A percentile compares a stretch with the other conserved stretches of the same genome.
phyloP scores from a whole-genome alignment of 1,284 basidiomycete species.

The Grifola frondosa region DNA sequence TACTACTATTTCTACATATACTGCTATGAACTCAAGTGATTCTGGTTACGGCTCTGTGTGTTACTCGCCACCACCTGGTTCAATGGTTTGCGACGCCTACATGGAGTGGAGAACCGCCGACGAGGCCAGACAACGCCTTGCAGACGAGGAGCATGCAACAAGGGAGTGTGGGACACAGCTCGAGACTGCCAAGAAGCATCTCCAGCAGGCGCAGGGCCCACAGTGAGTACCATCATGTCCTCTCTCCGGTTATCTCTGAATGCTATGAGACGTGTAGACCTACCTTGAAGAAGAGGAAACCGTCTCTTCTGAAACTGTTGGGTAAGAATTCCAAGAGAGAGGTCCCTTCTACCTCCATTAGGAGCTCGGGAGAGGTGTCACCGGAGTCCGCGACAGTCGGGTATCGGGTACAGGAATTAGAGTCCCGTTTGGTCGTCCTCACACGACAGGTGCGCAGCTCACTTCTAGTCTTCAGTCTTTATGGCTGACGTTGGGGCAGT shows the following conservation, averaged over 20 bases:
- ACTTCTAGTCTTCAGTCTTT: slow-evolving; percentile 1
- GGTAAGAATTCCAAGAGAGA: slow-evolving; percentile 2
- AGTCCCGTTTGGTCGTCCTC: slow-evolving; percentile 8
- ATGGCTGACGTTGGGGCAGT: slow-evolving; percentile 3
- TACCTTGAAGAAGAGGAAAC: slow-evolving; percentile 9
- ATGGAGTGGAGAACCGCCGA: slow-evolving; percentile 25
- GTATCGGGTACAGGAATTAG: slow-evolving; percentile 10
- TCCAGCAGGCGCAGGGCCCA: slow-evolving; percentile 4
- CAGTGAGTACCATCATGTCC: slow-evolving; percentile 9
- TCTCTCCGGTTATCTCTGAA: neutral
- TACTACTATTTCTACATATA: too few species aligned
- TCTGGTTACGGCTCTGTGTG: slow-evolving; percentile 16
- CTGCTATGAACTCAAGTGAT: too few species aligned
- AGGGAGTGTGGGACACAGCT: slow-evolving; percentile 17
- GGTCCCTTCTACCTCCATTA: neutral
- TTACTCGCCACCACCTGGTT: slow-evolving; percentile 13
- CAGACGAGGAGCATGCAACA: slow-evolving; percentile 9
- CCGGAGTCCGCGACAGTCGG: neutral
- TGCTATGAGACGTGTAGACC: neutral
- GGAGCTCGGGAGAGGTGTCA: neutral
- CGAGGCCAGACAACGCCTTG: slow-evolving; percentile 20
- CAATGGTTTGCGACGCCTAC: slow-evolving; percentile 19
- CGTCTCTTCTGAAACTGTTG: slow-evolving; percentile 7
- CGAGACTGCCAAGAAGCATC: slow-evolving; percentile 14
- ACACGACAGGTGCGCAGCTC: slow-evolving; percentile 8